Base-by-base conservation (phyloP, 2,329 filamentous ascomycete species). In the Xenosphaeropsis pyriputrescens region DNA sequence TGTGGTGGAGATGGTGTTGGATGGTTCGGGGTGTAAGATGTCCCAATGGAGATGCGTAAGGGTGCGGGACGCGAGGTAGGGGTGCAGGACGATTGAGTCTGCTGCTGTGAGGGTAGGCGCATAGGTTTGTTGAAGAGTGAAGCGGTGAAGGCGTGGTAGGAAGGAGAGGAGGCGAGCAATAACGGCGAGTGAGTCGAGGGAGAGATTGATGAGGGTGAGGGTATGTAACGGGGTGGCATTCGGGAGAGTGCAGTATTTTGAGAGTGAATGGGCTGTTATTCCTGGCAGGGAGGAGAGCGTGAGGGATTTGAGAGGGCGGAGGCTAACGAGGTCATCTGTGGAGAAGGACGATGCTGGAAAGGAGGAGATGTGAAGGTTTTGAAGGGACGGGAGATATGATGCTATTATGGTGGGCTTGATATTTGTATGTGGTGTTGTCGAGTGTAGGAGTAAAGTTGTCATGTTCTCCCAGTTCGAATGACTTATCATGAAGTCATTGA, bases 11-110 rank as follows among this genome's bases (percentile, higher is more conserved):
- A 16, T 32, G 73, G 35, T 62, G 66, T 34, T 45, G 54, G 16
- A 57, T 52, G 14, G 48, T 42, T 4, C 47, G 40, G 37, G 47
- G 46, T 6, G 45, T 18, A 72, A 69, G 18, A 84, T 68, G 47
- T 79, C 75, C 75, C 75, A 80, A 55, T 79, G 75, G 4, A 80
- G 59, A 36, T 58, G 64, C 17, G 57, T 56, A 5, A 80, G 52
- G 7, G 65, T 70, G 1, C 50, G 40, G 0, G 70, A 77, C 0
- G 72, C 72, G 7, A 79, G 61, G 46, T 78, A 79, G 0, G 75
- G 75, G 56, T 75, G 76, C 44, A 79, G 67, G 61, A 70, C 75
- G 39, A 79, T 66, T 67, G 12, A 63, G 57, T 26, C 22, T 26
- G 22, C 22, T 9, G 22, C 22, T 0, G 73, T 63, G 47, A 78